Conservation (phyloP, 192 early-diverging fungal genomes). For the Obelidium mucronatum region DNA sequence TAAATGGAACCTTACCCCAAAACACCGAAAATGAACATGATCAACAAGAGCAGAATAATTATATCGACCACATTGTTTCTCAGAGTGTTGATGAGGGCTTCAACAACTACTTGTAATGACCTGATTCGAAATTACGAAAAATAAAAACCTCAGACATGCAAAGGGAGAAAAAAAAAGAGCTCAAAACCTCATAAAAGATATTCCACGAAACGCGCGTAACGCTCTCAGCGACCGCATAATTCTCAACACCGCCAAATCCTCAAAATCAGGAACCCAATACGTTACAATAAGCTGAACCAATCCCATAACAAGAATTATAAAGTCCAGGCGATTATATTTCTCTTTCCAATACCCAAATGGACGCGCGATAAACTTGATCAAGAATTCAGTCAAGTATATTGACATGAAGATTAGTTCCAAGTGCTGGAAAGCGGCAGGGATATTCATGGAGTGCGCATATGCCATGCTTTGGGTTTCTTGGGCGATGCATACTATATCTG, state of each 20-base stretch:
- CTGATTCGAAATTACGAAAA: neutral
- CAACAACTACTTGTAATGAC: conserved; percentile 53
- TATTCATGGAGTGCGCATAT: neutral
- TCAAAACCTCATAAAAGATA: conserved; percentile 18
- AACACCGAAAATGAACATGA: conserved; percentile 56
- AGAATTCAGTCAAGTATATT: conserved; percentile 27
- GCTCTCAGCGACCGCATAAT: conserved; percentile 1
- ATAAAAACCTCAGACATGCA: neutral
- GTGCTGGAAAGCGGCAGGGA: conserved; percentile 6
- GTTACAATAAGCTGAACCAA: neutral
- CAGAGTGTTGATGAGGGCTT: conserved; percentile 51
- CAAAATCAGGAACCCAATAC: neutral
- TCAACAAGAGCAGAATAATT: conserved; percentile 49
- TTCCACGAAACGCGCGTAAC: conserved; percentile 15
- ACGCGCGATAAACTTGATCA: conserved; percentile 7
- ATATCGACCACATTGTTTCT: conserved; percentile 50
- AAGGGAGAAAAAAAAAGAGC: neutral
- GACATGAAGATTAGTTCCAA: conserved; percentile 26
- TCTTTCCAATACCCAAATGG: conserved; percentile 17
- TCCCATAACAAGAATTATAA: conserved; percentile 6
- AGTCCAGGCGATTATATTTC: conserved; percentile 32
- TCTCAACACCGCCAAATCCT: neutral
- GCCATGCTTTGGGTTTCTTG: conserved; percentile 9
- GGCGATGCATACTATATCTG: conserved; percentile 19
- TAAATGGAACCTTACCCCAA: too few relatives aligned